phyloP scores from a whole-genome alignment of 352 stramenopile genomes.

The Pythium periplocum region DNA sequence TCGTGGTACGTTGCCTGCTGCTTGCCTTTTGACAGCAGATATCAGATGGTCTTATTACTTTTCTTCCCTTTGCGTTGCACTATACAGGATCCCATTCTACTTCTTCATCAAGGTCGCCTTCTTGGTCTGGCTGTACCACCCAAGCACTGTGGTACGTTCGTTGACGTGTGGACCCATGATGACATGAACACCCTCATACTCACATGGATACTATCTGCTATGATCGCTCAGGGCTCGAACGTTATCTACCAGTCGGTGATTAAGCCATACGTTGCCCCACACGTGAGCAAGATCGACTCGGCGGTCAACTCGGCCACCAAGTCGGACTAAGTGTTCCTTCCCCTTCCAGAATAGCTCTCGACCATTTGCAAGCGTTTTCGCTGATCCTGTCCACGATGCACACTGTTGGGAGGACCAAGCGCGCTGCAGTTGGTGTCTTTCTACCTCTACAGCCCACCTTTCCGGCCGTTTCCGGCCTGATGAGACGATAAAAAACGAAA shows the following conservation, averaged over 20 bases:
- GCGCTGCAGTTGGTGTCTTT: too few relatives aligned
- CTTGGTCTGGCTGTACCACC: slow-evolving; percentile 84
- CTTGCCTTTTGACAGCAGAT: background rate
- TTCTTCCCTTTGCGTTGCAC: too few relatives aligned
- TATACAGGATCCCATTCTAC: slow-evolving; percentile 73
- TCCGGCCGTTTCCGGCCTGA: too few relatives aligned
- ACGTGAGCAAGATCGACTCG: slow-evolving; percentile 63
- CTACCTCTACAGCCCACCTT: too few relatives aligned
- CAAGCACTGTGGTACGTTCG: slow-evolving; percentile 47
- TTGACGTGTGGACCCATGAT: too few relatives aligned
- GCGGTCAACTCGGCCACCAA: slow-evolving; percentile 48
- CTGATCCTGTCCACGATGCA: too few relatives aligned
- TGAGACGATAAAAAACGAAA: too few relatives aligned
- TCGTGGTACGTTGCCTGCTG: slow-evolving; percentile 40
- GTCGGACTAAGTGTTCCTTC: slow-evolving; percentile 14
- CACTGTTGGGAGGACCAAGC: too few relatives aligned
- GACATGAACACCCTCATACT: too few relatives aligned
- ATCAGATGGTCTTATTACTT: background rate
- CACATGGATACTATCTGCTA: too few relatives aligned
- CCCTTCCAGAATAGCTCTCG: background rate
- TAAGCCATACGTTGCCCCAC: slow-evolving; percentile 76
- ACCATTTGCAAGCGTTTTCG: background rate
- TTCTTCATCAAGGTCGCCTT: slow-evolving; percentile 86
- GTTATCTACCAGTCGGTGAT: slow-evolving; percentile 83
- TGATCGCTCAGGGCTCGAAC: slow-evolving; percentile 45